Percentiles rank a stretch among this genome's conserved stretches.
Conservation (phyloP, 2,329 filamentous ascomycete species). For the Chrysoporthe puriensis region DNA sequence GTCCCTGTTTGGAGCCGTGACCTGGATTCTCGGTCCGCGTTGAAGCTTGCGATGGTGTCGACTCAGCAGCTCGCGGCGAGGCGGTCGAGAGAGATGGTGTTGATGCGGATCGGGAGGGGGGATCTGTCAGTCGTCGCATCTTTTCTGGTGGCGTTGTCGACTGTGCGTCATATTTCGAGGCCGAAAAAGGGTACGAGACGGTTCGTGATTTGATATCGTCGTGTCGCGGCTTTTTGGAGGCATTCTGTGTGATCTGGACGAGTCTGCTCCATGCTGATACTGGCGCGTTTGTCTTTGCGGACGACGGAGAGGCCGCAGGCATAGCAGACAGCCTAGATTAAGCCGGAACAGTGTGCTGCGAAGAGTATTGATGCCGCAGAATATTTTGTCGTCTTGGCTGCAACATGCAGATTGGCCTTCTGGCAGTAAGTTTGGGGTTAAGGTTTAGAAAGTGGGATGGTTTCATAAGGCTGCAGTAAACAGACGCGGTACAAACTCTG, state of each 20-base stretch:
- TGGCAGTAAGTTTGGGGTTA: neutral
- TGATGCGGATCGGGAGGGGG: slow-evolving; percentile 1
- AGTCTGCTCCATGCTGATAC: slow-evolving; percentile 26
- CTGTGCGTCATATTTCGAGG: neutral
- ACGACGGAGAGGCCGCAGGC: neutral
- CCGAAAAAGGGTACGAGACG: neutral
- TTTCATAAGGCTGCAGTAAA: neutral
- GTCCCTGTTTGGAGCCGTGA: neutral
- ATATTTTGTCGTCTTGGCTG: neutral
- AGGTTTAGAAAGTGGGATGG: neutral
- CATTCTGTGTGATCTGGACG: slow-evolving; percentile 22
- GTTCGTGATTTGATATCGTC: slow-evolving; percentile 17
- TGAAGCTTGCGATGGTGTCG: neutral
- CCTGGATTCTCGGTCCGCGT: neutral
- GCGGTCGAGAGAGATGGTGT: neutral
- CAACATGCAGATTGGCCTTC: neutral
- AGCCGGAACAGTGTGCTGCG: neutral
- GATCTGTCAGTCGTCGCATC: slow-evolving; percentile 7
- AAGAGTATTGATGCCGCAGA: neutral
- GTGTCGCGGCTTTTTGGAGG: slow-evolving; percentile 19
- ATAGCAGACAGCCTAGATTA: slow-evolving; percentile 1
- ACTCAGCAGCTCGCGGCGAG: neutral
- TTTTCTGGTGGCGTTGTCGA: slow-evolving; percentile 5
- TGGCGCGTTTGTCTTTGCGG: neutral
- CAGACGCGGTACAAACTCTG: neutral